phyloP scores from a whole-genome alignment of 148 eudicot genomes.

The Camellia lanceoleosa region DNA sequence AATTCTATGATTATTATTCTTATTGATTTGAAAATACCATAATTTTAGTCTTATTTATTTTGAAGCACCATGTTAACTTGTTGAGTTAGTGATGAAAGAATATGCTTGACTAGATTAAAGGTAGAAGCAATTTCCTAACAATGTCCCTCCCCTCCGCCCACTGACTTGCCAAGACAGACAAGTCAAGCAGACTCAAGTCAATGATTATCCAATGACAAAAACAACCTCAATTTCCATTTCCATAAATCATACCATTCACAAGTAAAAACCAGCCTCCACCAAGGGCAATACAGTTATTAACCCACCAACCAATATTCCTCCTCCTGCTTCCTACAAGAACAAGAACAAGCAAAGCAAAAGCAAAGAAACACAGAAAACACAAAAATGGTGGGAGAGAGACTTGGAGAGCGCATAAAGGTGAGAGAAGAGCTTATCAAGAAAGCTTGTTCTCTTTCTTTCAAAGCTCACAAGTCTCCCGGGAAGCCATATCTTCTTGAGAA shows the following conservation, averaged over 20 bases:
- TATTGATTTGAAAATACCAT: too few relatives aligned
- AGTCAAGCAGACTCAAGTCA: constrained; percentile 2
- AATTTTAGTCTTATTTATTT: too few relatives aligned
- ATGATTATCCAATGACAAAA: constrained; percentile 9
- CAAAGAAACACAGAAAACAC: not conserved
- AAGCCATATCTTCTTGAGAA: constrained; percentile 41
- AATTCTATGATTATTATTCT: too few relatives aligned
- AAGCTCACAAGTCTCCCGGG: constrained; percentile 54
- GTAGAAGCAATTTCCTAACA: not conserved
- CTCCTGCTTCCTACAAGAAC: not conserved
- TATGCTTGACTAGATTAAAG: too few relatives aligned
- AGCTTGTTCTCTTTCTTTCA: constrained; percentile 52
- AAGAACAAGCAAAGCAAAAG: not conserved
- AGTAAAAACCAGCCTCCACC: not conserved
- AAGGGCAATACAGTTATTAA: not conserved
- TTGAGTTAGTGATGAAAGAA: too few relatives aligned
- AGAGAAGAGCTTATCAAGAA: constrained; percentile 52
- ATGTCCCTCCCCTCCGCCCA: not conserved
- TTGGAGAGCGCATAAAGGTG: constrained; percentile 38
- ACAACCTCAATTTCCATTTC: not conserved
- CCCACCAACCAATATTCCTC: not conserved
- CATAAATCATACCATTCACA: not conserved
- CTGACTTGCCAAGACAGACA: not conserved
- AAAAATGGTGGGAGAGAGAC: constrained; percentile 29
- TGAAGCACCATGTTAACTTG: too few relatives aligned